phyloP scores from a whole-genome alignment of 768 basidiomycete species.

The Mrakia frigida region DNA sequence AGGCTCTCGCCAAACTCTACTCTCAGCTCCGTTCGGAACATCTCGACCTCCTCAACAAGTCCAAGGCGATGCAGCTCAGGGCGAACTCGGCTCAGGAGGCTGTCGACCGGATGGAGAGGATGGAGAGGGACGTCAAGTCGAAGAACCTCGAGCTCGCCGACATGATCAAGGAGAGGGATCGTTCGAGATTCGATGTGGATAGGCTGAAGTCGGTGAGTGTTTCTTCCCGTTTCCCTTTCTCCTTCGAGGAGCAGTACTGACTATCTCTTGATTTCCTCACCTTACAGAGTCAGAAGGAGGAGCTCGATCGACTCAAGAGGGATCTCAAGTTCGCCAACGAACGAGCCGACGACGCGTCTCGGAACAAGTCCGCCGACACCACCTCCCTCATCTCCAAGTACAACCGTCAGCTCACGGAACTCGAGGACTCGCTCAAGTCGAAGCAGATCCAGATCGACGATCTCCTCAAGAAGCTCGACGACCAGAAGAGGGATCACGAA shows the following conservation, averaged over 20 bases:
- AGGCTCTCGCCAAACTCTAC: slow-evolving; percentile 95
- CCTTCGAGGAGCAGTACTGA: neutral
- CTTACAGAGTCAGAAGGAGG: slow-evolving; percentile 76
- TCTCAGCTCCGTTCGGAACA: slow-evolving; percentile 96
- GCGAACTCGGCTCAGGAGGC: slow-evolving; percentile 98
- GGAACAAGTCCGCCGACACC: slow-evolving; percentile 89
- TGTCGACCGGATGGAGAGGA: slow-evolving; percentile 95
- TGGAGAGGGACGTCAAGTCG: slow-evolving; percentile 96
- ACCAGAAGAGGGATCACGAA: slow-evolving; percentile 68
- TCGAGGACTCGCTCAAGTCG: slow-evolving; percentile 92
- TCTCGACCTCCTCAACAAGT: slow-evolving; percentile 92
- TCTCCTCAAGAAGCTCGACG: slow-evolving; percentile 71
- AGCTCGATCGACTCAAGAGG: slow-evolving; percentile 81
- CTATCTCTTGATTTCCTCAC: neutral
- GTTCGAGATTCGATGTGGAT: slow-evolving; percentile 91
- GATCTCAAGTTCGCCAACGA: slow-evolving; percentile 94
- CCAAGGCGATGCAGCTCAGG: slow-evolving; percentile 94
- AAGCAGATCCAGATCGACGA: slow-evolving; percentile 98
- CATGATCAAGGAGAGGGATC: slow-evolving; percentile 96
- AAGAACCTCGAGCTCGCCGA: slow-evolving; percentile 98
- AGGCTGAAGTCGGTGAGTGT: slow-evolving; percentile 66
- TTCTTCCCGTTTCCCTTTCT: neutral
- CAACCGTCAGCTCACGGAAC: slow-evolving; percentile 88
- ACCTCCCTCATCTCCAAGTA: slow-evolving; percentile 82
- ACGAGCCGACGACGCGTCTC: slow-evolving; percentile 87